These are phyloP conservation scores for Cyclotella sp. DNA, from an alignment of 108 stramenopile species.

Conservation along the genomic window DNA sequence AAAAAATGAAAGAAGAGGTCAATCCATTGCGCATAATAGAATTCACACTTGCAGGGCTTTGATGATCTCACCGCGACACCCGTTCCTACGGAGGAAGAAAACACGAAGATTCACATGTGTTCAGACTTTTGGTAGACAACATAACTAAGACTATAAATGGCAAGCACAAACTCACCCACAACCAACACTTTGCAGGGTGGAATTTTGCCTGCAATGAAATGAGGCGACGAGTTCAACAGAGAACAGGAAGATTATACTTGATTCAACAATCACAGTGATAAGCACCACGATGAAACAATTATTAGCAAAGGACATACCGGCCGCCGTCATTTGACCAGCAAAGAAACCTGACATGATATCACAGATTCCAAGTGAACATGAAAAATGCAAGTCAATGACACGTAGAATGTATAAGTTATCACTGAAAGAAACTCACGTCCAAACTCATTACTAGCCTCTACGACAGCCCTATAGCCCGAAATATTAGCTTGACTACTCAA, in stretches of 20 bases:
- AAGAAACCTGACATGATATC: slow-evolving; percentile 66
- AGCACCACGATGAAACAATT: background rate
- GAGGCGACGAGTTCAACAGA: slow-evolving; percentile 60
- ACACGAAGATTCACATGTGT: background rate
- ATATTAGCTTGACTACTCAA: slow-evolving; percentile 98
- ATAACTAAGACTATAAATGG: background rate
- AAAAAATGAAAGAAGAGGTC: background rate
- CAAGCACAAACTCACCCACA: slow-evolving; percentile 60
- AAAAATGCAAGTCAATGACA: background rate
- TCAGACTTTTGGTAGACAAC: background rate
- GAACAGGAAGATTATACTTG: slow-evolving; percentile 58
- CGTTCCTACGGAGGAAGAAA: slow-evolving; percentile 44
- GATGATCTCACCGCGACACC: slow-evolving; percentile 73
- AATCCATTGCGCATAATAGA: too few species aligned
- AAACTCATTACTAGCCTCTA: slow-evolving; percentile 97
- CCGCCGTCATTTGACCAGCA: slow-evolving; percentile 90
- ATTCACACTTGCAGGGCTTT: background rate
- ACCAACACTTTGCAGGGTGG: slow-evolving; percentile 99
- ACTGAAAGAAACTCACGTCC: slow-evolving; percentile 63
- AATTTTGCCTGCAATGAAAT: slow-evolving; percentile 69
- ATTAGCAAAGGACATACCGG: slow-evolving; percentile 2
- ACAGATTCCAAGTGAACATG: background rate
- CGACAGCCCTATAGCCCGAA: slow-evolving; percentile 97
- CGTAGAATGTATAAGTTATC: slow-evolving; percentile 30
- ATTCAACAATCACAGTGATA: background rate